Percentiles rank a stretch among this genome's conserved stretches.
phyloP scores from a whole-genome alignment of 371 early-diverging fungal genomes.

The Mucor lusitanicus region DNA sequence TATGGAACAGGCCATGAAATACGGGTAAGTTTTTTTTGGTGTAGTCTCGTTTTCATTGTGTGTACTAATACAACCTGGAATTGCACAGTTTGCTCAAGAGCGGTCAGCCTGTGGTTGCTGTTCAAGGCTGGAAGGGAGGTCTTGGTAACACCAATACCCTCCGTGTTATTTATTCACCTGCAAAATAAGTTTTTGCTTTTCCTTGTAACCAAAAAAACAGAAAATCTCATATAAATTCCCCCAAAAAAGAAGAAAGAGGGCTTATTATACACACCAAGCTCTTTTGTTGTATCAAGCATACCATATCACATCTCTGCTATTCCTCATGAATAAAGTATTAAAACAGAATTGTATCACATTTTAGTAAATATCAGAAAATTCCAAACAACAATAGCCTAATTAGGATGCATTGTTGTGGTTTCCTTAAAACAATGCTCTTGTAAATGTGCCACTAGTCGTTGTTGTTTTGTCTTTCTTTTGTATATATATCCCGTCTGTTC shows the following conservation, averaged over 20 bases:
- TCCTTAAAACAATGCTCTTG: neutral
- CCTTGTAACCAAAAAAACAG: neutral
- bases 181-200: neutral
- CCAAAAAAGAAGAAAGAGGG: neutral
- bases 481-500: neutral
- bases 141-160: slow-evolving; percentile 87
- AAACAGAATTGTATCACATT: neutral
- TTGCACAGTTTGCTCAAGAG: slow-evolving; percentile 52
- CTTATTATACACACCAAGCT: neutral
- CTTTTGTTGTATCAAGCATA: neutral
- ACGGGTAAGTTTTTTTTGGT: slow-evolving; percentile 33
- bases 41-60: neutral
- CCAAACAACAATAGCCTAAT: slow-evolving; percentile 2
- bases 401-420: slow-evolving; percentile 2
- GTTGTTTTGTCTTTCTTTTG: neutral
- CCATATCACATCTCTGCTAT: neutral
- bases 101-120: slow-evolving; percentile 75
- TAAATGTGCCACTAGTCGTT: neutral
- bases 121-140: slow-evolving; percentile 85
- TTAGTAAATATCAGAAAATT: neutral
- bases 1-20: slow-evolving; percentile 70
- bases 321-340: neutral
- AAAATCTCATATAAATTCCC: neutral
- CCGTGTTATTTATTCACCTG: slow-evolving; percentile 64
- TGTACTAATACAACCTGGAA: no score